Conservation (phyloP, 1,139 yeast species). For the Nakaseomyces sp. region DNA sequence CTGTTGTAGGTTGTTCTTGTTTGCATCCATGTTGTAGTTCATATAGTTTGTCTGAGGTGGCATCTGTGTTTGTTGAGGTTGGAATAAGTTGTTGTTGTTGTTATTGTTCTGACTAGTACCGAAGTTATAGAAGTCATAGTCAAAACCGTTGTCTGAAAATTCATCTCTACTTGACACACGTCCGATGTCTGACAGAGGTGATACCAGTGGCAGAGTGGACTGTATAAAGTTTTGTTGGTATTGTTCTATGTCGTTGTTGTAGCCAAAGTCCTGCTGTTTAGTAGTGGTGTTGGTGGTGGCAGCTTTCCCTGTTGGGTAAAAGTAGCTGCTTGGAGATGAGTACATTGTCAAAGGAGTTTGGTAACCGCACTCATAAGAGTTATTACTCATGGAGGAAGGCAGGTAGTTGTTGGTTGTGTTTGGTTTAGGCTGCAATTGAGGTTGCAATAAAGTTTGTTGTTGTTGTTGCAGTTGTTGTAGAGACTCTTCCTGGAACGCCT, state of each 20-base stretch:
- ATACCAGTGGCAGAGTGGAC: slow-evolving; percentile 1
- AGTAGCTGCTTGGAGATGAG: slow-evolving; percentile 19
- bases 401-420: slow-evolving; percentile 13
- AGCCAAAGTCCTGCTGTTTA: slow-evolving; percentile 4
- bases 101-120: slow-evolving; percentile 6
- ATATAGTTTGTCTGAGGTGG: not conserved
- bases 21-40: slow-evolving; percentile 5
- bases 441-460: slow-evolving; percentile 10
- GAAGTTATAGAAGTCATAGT: slow-evolving; percentile 17
- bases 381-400: slow-evolving; percentile 13
- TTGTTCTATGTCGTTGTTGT: slow-evolving; percentile 5
- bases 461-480: slow-evolving; percentile 4
- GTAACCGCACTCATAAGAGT: slow-evolving; percentile 6
- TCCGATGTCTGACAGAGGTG: slow-evolving; percentile 6
- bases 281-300: too few species aligned
- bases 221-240: slow-evolving; percentile 3
- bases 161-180: slow-evolving; percentile 3
- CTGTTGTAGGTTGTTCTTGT: not conserved
- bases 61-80: not conserved
- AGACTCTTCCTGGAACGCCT: slow-evolving; percentile 16
- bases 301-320: slow-evolving; percentile 9
- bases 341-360: slow-evolving; percentile 21
- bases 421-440: slow-evolving; percentile 15
- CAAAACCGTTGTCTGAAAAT: slow-evolving; percentile 10
- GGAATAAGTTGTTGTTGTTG: slow-evolving; percentile 1